Percentiles rank a stretch among this genome's conserved stretches.
phyloP scores from a whole-genome alignment of 208 protist species.

The Balamuthia mandrillaris region DNA sequence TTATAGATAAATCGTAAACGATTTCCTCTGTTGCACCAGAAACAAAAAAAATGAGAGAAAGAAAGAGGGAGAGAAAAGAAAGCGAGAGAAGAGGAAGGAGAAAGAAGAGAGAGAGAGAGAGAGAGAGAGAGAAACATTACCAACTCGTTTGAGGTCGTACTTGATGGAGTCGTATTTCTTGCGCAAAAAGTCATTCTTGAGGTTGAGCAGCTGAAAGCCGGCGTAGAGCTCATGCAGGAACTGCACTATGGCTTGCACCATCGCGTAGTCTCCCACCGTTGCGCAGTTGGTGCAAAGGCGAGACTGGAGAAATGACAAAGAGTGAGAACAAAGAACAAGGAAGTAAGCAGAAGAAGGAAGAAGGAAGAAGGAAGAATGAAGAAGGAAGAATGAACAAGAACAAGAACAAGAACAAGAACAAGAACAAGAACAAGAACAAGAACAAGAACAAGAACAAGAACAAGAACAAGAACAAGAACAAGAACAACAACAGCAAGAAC shows the following conservation, averaged over 20 bases:
- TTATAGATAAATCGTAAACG: slow-evolving; percentile 4
- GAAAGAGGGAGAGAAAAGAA: too few relatives aligned
- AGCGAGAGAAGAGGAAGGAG: too few relatives aligned
- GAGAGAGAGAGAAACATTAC: too few relatives aligned
- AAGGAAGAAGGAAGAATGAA: neutral
- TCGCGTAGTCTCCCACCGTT: neutral
- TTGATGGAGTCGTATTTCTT: slow-evolving; percentile 42
- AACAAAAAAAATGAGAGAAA: too few relatives aligned
- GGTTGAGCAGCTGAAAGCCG: slow-evolving; percentile 39
- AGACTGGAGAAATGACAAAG: too few relatives aligned
- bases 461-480: too few relatives aligned
- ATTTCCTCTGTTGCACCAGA: too few relatives aligned
- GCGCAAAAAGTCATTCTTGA: slow-evolving; percentile 35
- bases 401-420: neutral
- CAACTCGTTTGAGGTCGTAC: slow-evolving; percentile 25
- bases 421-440: too few relatives aligned
- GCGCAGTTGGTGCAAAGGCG: slow-evolving; percentile 32
- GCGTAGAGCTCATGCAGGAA: slow-evolving; percentile 41
- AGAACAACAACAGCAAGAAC: neutral
- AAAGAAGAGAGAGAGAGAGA: too few relatives aligned
- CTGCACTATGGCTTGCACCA: neutral
- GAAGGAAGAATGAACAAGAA: too few relatives aligned
- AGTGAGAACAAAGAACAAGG: neutral
- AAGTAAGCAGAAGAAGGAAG: neutral
- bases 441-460: neutral